These are phyloP conservation scores for Physcomitrium patens DNA, from an alignment of 225 moss, liverwort and hornwort species.

Conservation along the genomic window DNA sequence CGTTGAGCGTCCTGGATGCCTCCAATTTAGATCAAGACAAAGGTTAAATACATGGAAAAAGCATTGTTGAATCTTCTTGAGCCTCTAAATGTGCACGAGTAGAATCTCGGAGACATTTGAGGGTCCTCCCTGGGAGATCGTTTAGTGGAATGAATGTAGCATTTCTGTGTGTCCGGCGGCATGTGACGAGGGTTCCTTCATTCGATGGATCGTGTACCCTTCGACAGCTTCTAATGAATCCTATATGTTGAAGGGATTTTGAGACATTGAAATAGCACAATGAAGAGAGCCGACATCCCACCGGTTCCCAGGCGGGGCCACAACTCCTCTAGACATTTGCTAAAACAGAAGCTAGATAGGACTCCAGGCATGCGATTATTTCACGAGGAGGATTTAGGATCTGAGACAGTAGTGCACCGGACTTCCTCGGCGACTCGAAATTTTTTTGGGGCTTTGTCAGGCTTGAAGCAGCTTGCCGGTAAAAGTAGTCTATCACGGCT, in stretches of 20 bases:
- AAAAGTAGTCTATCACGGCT: constrained; percentile 36
- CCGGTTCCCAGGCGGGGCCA: constrained; percentile 32
- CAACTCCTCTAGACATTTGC: constrained; percentile 35
- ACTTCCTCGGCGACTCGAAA: constrained; percentile 40
- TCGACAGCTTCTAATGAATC: constrained; percentile 1
- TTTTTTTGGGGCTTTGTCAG: constrained; percentile 36
- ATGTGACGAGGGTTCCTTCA: background rate
- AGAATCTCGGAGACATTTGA: background rate
- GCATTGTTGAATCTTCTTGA: background rate
- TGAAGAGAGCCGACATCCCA: constrained; percentile 35
- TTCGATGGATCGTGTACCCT: background rate
- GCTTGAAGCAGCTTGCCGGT: constrained; percentile 31
- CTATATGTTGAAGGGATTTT: constrained; percentile 2
- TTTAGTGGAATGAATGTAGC: background rate
- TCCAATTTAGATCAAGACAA: constrained; percentile 14
- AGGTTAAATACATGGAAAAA: constrained; percentile 1
- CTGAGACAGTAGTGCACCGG: constrained; percentile 35
- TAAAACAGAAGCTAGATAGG: constrained; percentile 38
- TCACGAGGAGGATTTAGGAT: constrained; percentile 36
- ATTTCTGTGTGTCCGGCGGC: background rate
- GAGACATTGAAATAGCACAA: constrained; percentile 16
- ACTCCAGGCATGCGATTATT: constrained; percentile 42
- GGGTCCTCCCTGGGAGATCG: background rate
- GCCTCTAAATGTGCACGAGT: background rate
- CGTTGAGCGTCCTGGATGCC: constrained; percentile 1